These are phyloP conservation scores for Metschnikowia chrysomelidarum DNA, from an alignment of 805 yeast genomes.

Conservation along the genomic window DNA sequence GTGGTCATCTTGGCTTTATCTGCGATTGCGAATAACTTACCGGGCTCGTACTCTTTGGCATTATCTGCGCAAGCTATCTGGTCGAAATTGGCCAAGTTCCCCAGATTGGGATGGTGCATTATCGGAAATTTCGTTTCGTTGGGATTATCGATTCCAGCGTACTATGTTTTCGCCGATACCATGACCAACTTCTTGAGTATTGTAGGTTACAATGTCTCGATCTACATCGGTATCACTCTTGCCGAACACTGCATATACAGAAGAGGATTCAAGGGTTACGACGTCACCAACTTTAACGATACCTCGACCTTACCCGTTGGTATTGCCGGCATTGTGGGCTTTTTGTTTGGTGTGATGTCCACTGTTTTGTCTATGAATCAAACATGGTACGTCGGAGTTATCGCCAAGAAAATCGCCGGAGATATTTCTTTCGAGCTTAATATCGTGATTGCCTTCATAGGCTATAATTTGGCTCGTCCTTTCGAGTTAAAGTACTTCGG, in stretches of 20 bases:
- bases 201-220: slow-evolving; percentile 32
- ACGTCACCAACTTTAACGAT: slow-evolving; percentile 25
- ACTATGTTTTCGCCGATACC: slow-evolving; percentile 28
- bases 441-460: slow-evolving; percentile 27
- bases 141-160: slow-evolving; percentile 35
- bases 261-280: slow-evolving; percentile 26
- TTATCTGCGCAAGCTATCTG: slow-evolving; percentile 31
- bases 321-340: slow-evolving; percentile 29
- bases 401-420: slow-evolving; percentile 26
- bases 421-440: slow-evolving; percentile 33
- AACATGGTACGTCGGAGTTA: slow-evolving; percentile 34
- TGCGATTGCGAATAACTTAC: slow-evolving; percentile 32
- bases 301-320: slow-evolving; percentile 28
- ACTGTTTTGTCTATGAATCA: slow-evolving; percentile 34
- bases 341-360: slow-evolving; percentile 31
- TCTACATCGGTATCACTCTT: slow-evolving; percentile 30
- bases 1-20: slow-evolving; percentile 31
- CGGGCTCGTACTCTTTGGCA: slow-evolving; percentile 33
- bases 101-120: slow-evolving; percentile 36
- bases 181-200: slow-evolving; percentile 34
- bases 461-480: slow-evolving; percentile 28
- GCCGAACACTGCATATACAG: slow-evolving; percentile 31
- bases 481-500: slow-evolving; percentile 28
- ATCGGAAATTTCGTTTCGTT: slow-evolving; percentile 31
- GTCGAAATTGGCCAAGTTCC: slow-evolving; percentile 29